Base-by-base conservation (phyloP, 345 rosid genomes). In the Erucastrum elatum region DNA sequence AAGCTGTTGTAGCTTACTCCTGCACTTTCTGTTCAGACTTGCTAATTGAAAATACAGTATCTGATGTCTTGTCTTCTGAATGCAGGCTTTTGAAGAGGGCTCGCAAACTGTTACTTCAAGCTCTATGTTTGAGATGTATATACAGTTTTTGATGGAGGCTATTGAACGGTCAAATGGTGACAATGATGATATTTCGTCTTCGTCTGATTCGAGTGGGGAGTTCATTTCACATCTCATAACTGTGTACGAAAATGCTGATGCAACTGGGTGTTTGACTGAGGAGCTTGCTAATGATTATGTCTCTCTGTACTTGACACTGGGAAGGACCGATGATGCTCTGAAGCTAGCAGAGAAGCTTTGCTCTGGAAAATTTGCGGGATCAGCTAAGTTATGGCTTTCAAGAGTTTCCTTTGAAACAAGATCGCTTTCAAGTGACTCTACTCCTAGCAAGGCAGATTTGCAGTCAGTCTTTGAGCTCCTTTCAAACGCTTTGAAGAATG, bases 1-100 rank as follows among this genome's bases (percentile, higher is more conserved):
- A 11, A 44, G 53, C 53, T 12, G 53, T 44, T 15, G 11, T 66
- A 15, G 4, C 60, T 68, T 21, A 37, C 37, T 63, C 37, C 0
- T 39, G 46, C 11, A 3, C 12, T 8, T 39, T 39, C 1, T 39
- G 12, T 39, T 13, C 59, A 51, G 60, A n/a, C 21, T 31, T 63
- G n/a, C 15, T 64, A 64, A 41, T 64, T 10, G 31, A 61, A 30
- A 44, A 12, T 31, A 64, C 21, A 17, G 30, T 53, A 21, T 30
- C 66, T 81, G 66, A 67, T 16, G 29, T 8, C 6, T 37, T 61
- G 68, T 66, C 55, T 44, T 26, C 12, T 46, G 53, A 67, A n/a
- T 79, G 75, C 81, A 93, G 98, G 87, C 86, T 63, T 93, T 91
- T 83, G 96, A 92, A 71, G 98, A 91, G 77, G 93, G 89, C 27